Evolutionary conservation across 495 filamentous ascomycete species (phyloP), one percentile per base, ranked within the genome.

Genomic region (Xylaria nigripes): DNA sequence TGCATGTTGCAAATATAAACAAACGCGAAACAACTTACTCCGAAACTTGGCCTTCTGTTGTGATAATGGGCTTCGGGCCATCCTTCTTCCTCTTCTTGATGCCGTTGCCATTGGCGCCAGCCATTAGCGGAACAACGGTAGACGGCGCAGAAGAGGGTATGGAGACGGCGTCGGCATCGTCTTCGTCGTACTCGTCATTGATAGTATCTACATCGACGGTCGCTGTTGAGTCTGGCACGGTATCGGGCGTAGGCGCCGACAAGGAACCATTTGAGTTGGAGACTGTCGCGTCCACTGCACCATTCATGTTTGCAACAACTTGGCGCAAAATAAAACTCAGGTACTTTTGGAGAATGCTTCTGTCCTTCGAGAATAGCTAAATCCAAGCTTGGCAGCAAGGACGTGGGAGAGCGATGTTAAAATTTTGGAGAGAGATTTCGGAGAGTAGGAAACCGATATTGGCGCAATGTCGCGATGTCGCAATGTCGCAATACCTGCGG

Each of bases 11-110:
- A n/a, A n/a, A n/a, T n/a, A n/a, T n/a, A n/a, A 51, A 55, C 55
- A 63, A 61, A 52, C 48, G 55, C 44, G 50, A 65, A 67, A 55
- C 2, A 64, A 67, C 70, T 62, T 76, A 74, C 69, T 65, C 69
- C 57, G 71, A 58, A 45, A 71, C 64, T 50, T 73, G 72, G 53
- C 75, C 75, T 58, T 94, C 89, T 44, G 82, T 90, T 19, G 88
- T 94, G 72, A 92, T 87, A 74, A 94, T 94, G 58, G 89, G 89
- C 72, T 92, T 94, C 63, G 92, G 67, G 52, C 89, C 87, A 56
- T 87, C 86, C 75, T 90, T 90, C 80, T 86, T 89, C 75, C 87
- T 83, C 77, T 90, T 91, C 78, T 91, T 92, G 49, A 60, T 59
- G 21, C 61, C 64, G 51, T 58, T 63, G 4, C 61, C 63, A 25